Conservation (phyloP, 768 basidiomycete species). For the Pluteus cervinus region DNA sequence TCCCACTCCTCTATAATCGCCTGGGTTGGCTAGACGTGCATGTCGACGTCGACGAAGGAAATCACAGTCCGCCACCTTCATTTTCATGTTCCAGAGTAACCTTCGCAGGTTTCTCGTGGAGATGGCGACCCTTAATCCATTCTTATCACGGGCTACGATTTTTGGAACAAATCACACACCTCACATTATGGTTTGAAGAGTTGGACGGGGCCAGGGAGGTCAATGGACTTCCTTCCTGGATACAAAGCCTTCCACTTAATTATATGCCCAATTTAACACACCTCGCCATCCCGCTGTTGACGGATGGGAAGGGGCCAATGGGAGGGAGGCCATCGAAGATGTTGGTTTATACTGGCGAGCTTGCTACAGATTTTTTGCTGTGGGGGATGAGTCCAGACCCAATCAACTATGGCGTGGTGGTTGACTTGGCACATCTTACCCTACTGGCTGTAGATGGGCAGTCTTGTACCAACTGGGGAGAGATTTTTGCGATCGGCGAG, state of each 20-base stretch:
- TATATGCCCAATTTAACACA: conserved; percentile 25
- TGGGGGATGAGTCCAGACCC: not conserved
- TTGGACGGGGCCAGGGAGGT: conserved; percentile 1
- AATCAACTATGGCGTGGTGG: too few species aligned
- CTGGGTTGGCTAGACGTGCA: too few species aligned
- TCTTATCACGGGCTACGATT: conserved; percentile 24
- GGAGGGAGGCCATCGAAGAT: too few species aligned
- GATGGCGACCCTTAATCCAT: conserved; percentile 27
- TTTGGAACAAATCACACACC: conserved; percentile 29
- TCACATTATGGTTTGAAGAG: conserved; percentile 25
- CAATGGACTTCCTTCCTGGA: conserved; percentile 13
- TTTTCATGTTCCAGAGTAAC: conserved; percentile 25
- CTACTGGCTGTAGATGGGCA: too few species aligned
- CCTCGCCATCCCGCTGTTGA: conserved; percentile 24
- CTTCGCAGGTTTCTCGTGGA: conserved; percentile 20
- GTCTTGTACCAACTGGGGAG: too few species aligned
- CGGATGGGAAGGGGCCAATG: conserved; percentile 1
- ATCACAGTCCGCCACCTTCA: conserved; percentile 7
- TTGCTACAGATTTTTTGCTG: not conserved
- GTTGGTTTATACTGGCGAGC: conserved; percentile 2
- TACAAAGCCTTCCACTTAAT: conserved; percentile 23
- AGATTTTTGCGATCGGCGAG: too few species aligned
- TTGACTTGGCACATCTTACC: too few species aligned
- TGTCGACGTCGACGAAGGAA: too few species aligned
- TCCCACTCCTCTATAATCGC: conserved; percentile 29